A percentile compares a stretch with the other conserved stretches of the same genome.
Evolutionary conservation across 2,329 filamentous ascomycete species (phyloP).

Genomic region (Aspergillus fijiensis): DNA sequence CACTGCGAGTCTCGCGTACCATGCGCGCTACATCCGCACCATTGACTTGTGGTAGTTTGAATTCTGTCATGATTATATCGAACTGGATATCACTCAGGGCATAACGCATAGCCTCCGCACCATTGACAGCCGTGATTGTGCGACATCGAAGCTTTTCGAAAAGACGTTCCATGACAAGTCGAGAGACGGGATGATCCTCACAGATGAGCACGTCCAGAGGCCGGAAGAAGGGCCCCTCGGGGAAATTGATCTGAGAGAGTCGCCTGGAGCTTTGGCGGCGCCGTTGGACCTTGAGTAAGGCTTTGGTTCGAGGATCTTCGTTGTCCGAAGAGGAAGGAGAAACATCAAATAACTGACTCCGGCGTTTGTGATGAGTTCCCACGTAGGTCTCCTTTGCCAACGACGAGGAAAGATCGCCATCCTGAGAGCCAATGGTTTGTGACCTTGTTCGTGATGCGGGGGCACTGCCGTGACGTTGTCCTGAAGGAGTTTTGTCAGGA

Average conservation of each 20-base stretch:
- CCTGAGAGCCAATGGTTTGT: slow-evolving; percentile 90
- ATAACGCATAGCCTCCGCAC: slow-evolving; percentile 87
- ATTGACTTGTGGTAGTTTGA: slow-evolving; percentile 90
- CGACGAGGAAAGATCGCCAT: slow-evolving; percentile 70
- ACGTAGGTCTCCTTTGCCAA: slow-evolving; percentile 63
- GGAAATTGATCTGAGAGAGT: slow-evolving; percentile 84
- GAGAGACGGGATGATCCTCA: slow-evolving; percentile 94
- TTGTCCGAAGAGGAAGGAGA: slow-evolving; percentile 98
- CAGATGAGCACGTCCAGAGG: slow-evolving; percentile 93
- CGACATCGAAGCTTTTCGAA: slow-evolving; percentile 93
- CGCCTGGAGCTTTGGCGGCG: slow-evolving; percentile 93
- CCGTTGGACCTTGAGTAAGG: slow-evolving; percentile 84
- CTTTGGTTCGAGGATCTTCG: slow-evolving; percentile 88
- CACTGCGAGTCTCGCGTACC: slow-evolving; percentile 95
- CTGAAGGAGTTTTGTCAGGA: slow-evolving; percentile 63
- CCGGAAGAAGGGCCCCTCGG: slow-evolving; percentile 81
- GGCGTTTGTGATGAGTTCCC: slow-evolving; percentile 76
- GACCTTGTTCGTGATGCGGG: slow-evolving; percentile 75
- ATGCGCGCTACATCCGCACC: slow-evolving; percentile 94
- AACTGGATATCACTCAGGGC: slow-evolving; percentile 98
- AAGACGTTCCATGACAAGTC: slow-evolving; percentile 98
- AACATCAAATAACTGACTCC: slow-evolving; percentile 93
- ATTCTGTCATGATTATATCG: slow-evolving; percentile 98
- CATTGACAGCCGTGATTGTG: slow-evolving; percentile 86
- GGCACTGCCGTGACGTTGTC: slow-evolving; percentile 60